Evolutionary conservation across 441 rosid species (phyloP), one percentile per base, ranked within the genome.

Genomic region (Daphne laureola): DNA sequence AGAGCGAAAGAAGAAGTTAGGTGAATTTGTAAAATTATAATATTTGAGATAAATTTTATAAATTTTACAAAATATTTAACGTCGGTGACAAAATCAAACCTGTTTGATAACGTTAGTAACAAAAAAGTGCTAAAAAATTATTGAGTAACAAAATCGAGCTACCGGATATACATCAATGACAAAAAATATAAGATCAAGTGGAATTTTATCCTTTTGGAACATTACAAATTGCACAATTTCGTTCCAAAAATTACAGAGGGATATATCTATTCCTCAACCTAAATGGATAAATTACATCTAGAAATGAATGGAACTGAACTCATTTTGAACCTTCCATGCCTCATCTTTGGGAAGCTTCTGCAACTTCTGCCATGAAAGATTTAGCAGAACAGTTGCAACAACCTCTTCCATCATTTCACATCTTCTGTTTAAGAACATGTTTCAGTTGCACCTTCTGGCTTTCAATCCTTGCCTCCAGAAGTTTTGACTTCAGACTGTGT

Each of bases 351-450:
- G 16, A 14, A 47, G 31, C 25, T 21, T 21, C 2, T 21, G 25
- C 25, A 21, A 2, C 25, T 21, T 21, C 25, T 21, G 25, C 25
- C 25, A 21, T 2, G n/a, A 3, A 21, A 21, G 25, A 21, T 21
- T 21, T 21, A 21, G 25, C 25, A 21, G 25, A 21, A 21, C 25
- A 21, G 25, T 21, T 21, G 25, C 25, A n/a, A n/a, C n/a, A n/a
- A n/a, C n/a, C n/a, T n/a, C n/a, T 21, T 21, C 25, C 25, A 21
- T 21, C 25, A 21, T 21, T 21, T 21, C 83, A 83, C 35, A 81
- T 84, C 87, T 88, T 88, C 72, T 93, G 96, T 61, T 84, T 81
- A 48, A 93, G 92, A 36, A 93, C 96, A 52, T 87, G 98, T 55
- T 82, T 77, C 64, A 93, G 41, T 69, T 93, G 97, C 58, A 87